phyloP scores from a whole-genome alignment of 1,284 basidiomycete species.

The Quambalaria eucalypti region DNA sequence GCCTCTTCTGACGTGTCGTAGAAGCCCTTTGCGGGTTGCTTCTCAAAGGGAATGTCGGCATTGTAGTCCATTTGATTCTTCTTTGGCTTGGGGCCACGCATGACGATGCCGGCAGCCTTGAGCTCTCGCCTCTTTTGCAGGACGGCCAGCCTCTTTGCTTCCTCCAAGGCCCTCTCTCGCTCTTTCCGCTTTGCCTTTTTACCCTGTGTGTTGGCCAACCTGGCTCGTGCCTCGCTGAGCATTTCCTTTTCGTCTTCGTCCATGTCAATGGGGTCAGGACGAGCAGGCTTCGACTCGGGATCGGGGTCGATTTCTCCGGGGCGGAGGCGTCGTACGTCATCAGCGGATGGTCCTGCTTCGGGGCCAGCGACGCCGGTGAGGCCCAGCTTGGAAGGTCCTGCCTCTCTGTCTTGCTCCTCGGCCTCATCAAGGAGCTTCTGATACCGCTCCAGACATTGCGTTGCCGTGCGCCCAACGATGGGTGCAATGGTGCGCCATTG shows the following conservation, averaged over 20 bases:
- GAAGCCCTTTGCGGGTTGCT: constrained; percentile 87
- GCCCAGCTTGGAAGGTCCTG: constrained; percentile 50
- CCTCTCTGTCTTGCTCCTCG: constrained; percentile 48
- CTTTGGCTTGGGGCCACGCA: constrained; percentile 63
- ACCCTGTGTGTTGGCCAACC: constrained; percentile 96
- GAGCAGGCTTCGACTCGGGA: constrained; percentile 93
- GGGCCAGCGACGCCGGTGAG: constrained; percentile 66
- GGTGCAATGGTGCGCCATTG: constrained; percentile 99
- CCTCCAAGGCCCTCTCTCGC: constrained; percentile 72
- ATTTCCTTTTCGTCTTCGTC: constrained; percentile 99
- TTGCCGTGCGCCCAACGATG: constrained; percentile 96
- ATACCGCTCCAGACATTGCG: constrained; percentile 95
- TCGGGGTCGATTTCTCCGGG: constrained; percentile 98
- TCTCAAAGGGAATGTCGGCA: constrained; percentile 96
- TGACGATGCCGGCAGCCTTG: constrained; percentile 90
- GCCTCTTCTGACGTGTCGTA: constrained; percentile 95
- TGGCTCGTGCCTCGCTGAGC: constrained; percentile 94
- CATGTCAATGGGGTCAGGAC: constrained; percentile 99
- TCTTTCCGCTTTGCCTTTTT: constrained; percentile 99
- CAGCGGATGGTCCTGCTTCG: constrained; percentile 75
- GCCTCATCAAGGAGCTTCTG: constrained; percentile 96
- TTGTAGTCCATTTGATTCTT: constrained; percentile 99
- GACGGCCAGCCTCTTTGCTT: constrained; percentile 84
- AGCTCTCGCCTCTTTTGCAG: constrained; percentile 96
- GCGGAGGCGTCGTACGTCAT: constrained; percentile 76